Conservation (phyloP, 768 basidiomycete genomes). For the Kwoniella europaea region DNA sequence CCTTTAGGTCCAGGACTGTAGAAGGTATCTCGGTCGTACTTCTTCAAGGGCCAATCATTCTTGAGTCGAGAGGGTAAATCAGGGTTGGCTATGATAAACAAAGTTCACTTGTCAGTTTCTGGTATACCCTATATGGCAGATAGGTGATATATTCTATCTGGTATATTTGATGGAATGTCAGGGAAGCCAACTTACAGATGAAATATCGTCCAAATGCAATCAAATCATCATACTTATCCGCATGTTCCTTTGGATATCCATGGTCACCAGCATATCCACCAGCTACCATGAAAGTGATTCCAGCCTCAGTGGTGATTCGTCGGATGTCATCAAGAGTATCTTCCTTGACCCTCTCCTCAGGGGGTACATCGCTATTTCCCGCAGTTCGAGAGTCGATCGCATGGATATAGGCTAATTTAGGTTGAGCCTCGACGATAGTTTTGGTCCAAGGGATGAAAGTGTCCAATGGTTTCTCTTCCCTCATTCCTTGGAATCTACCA, state of each 20-base stretch:
- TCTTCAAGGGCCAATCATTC: slow-evolving; percentile 23
- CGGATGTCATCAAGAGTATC: slow-evolving; percentile 24
- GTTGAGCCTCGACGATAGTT: slow-evolving; percentile 25
- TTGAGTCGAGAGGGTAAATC: slow-evolving; percentile 25
- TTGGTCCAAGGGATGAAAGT: slow-evolving; percentile 30
- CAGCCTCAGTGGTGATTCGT: slow-evolving; percentile 4
- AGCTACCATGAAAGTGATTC: slow-evolving; percentile 21
- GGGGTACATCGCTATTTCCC: slow-evolving; percentile 14
- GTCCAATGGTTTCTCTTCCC: slow-evolving; percentile 27
- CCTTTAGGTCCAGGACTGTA: slow-evolving; percentile 24
- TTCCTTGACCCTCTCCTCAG: slow-evolving; percentile 13
- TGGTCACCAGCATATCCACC: slow-evolving; percentile 19
- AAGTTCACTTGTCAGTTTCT: not conserved
- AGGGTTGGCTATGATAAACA: slow-evolving; percentile 25
- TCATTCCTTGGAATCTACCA: slow-evolving; percentile 62
- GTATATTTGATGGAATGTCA: not conserved
- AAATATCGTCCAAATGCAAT: slow-evolving; percentile 28
- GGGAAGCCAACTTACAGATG: slow-evolving; percentile 20
- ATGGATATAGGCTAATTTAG: slow-evolving; percentile 30
- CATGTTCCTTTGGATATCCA: slow-evolving; percentile 14
- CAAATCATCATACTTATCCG: slow-evolving; percentile 22
- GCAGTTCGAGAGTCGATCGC: slow-evolving; percentile 16
- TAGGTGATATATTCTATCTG: not conserved
- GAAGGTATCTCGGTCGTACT: slow-evolving; percentile 31
- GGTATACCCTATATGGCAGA: not conserved